These are phyloP conservation scores for Metschnikowia gelsemii DNA, from an alignment of 805 yeast genomes.

Conservation along the genomic window DNA sequence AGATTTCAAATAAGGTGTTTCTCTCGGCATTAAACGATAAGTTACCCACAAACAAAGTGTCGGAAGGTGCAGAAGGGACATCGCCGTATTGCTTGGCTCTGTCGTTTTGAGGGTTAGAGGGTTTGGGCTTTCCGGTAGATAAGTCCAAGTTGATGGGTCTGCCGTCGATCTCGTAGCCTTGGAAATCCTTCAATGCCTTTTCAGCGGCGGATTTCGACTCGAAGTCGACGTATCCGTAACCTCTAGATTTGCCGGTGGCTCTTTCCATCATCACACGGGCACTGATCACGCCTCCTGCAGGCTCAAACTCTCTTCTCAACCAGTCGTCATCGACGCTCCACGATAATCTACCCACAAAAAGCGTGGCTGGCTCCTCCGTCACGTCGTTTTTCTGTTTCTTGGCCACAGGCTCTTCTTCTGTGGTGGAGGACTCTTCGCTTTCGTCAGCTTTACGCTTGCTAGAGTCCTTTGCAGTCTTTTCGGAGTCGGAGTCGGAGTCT, in stretches of 20 bases:
- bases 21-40: conserved; percentile 86
- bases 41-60: conserved; percentile 95
- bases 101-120: conserved; percentile 53
- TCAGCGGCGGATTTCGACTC: conserved; percentile 74
- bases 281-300: conserved; percentile 71
- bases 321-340: conserved; percentile 97
- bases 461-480: conserved; percentile 30
- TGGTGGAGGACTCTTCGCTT: conserved; percentile 26
- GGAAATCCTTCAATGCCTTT: conserved; percentile 79
- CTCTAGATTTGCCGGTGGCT: conserved; percentile 89
- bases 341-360: conserved; percentile 95
- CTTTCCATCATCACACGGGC: conserved; percentile 96
- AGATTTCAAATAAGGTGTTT: conserved; percentile 70
- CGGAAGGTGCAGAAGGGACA: conserved; percentile 86
- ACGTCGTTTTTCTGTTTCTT: conserved; percentile 56
- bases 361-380: conserved; percentile 68
- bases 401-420: conserved; percentile 31
- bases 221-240: conserved; percentile 97
- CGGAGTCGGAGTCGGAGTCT: conserved; percentile 37
- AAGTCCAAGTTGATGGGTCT: conserved; percentile 93
- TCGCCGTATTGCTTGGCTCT: conserved; percentile 93
- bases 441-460: conserved; percentile 28
- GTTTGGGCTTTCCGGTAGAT: conserved; percentile 79
- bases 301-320: conserved; percentile 84
- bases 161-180: conserved; percentile 95